These are phyloP conservation scores for Escovopsis sp. DNA, from an alignment of 2,329 filamentous ascomycete genomes.

Conservation along the genomic window DNA sequence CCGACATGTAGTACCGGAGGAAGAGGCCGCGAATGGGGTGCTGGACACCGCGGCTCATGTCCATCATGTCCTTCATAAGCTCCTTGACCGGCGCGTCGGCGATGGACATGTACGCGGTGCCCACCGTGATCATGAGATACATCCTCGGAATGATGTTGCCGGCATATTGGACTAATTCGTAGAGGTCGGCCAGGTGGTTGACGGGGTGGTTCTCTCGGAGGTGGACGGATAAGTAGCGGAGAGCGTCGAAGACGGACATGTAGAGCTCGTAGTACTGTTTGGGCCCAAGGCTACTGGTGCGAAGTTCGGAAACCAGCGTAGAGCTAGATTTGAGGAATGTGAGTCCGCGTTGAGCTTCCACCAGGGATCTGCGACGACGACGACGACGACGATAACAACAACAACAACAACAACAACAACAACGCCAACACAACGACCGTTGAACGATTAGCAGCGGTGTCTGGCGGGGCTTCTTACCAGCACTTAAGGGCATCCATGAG, in stretches of 20 bases:
- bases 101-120: conserved; percentile 97
- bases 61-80: conserved; percentile 99
- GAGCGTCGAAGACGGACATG: conserved; percentile 96
- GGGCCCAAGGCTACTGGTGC: conserved; percentile 90
- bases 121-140: conserved; percentile 98
- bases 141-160: conserved; percentile 93
- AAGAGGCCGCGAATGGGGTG: conserved; percentile 93
- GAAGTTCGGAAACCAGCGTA: conserved; percentile 93
- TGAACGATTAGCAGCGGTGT: neutral
- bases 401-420: too few species aligned
- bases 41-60: conserved; percentile 97
- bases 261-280: conserved; percentile 99
- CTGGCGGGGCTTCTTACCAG: conserved; percentile 51
- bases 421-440: too few species aligned
- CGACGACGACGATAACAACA: too few species aligned
- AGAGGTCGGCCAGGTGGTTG: conserved; percentile 94
- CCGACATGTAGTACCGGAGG: conserved; percentile 87
- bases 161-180: conserved; percentile 95
- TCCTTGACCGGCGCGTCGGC: conserved; percentile 97
- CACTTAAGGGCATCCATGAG: conserved; percentile 99
- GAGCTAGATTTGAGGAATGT: conserved; percentile 43
- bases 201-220: conserved; percentile 94
- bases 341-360: too few species aligned
- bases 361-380: too few species aligned
- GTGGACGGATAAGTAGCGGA: conserved; percentile 91